Percentiles rank a stretch among this genome's conserved stretches.
Conservation (phyloP, 2,329 filamentous ascomycete species). For the Pseudocercospora fijiensis region DNA sequence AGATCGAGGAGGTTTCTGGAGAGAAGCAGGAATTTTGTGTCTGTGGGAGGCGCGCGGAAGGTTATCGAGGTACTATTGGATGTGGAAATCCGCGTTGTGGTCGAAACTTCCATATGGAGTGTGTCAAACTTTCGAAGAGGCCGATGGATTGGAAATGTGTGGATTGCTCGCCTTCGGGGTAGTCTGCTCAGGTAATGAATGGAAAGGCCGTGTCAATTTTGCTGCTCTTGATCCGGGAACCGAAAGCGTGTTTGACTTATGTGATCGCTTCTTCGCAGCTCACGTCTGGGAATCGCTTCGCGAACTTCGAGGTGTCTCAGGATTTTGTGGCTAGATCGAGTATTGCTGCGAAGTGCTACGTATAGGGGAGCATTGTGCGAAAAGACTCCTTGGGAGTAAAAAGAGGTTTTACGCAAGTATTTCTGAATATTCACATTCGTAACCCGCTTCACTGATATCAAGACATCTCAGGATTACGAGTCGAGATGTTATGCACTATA, state of each 20-base stretch:
- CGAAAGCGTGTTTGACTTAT: not conserved
- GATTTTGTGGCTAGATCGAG: not conserved
- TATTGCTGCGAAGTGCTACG: not conserved
- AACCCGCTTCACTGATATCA: too few relatives aligned
- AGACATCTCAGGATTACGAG: too few relatives aligned
- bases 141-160: constrained; percentile 22
- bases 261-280: not conserved
- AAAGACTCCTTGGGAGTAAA: too few relatives aligned
- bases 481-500: too few relatives aligned
- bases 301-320: not conserved
- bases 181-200: not conserved
- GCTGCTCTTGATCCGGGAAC: not conserved
- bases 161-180: constrained; percentile 10
- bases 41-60: constrained; percentile 17
- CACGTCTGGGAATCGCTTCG: not conserved
- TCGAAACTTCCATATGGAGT: constrained; percentile 23
- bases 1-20: not conserved
- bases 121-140: constrained; percentile 19
- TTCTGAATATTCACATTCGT: too few relatives aligned
- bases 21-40: constrained; percentile 16
- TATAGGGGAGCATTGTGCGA: too few relatives aligned
- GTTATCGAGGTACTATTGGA: constrained; percentile 17
- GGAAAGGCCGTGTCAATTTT: not conserved
- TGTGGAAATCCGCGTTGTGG: constrained; percentile 22
- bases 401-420: too few relatives aligned